Percentiles rank a stretch among this genome's conserved stretches.
Conservation (phyloP, 225 moss, liverwort and hornwort genomes). For the Asterella californica region DNA sequence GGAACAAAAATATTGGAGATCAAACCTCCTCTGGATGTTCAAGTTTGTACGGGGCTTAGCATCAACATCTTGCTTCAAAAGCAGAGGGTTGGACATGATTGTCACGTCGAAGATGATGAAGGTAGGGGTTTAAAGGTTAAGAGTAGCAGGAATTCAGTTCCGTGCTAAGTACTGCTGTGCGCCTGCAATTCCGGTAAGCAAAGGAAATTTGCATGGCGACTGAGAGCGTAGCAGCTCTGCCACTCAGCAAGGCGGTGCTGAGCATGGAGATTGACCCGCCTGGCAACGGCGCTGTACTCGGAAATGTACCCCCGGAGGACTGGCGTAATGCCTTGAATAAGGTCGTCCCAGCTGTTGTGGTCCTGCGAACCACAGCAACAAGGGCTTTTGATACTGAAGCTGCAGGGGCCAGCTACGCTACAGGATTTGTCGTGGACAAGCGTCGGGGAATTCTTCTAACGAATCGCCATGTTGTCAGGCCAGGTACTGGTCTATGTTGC, state of each 20-base stretch:
- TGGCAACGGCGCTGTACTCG: conserved; percentile 26
- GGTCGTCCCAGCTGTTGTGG: conserved; percentile 87
- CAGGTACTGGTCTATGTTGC: conserved; percentile 25
- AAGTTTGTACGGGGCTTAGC: background rate
- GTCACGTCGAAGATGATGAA: background rate
- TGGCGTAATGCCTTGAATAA: conserved; percentile 71
- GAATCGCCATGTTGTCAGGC: conserved; percentile 81
- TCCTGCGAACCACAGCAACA: conserved; percentile 77
- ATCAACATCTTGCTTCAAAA: background rate
- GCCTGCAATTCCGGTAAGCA: background rate
- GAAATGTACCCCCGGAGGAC: conserved; percentile 57
- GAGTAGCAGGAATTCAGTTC: background rate
- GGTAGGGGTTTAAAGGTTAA: conserved; percentile 7
- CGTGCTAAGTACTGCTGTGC: background rate
- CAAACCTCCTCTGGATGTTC: background rate
- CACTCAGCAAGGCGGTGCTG: conserved; percentile 46
- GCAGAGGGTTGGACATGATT: background rate
- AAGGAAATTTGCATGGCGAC: conserved; percentile 19
- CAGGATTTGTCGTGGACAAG: conserved; percentile 84
- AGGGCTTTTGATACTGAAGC: conserved; percentile 81
- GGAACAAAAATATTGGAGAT: conserved; percentile 11
- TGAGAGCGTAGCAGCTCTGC: conserved; percentile 21
- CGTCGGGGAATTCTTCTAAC: conserved; percentile 77
- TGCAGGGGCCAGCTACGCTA: conserved; percentile 75
- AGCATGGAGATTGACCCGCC: conserved; percentile 72